phyloP scores from a whole-genome alignment of 208 protist genomes.

The Trypanosoma cruzi region DNA sequence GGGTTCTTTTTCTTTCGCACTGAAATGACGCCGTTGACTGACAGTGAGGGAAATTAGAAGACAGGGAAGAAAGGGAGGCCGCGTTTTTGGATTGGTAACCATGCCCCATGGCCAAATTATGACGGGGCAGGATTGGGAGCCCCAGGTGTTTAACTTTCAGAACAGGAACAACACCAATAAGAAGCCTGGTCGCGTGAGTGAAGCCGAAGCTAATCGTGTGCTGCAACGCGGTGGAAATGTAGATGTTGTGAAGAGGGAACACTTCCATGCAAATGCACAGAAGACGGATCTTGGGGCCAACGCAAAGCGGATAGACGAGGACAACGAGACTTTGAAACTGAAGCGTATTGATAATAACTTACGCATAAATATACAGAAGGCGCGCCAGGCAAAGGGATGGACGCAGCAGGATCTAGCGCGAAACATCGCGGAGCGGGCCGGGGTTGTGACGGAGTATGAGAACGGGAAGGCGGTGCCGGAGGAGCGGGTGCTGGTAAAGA shows the following conservation, averaged over 20 bases:
- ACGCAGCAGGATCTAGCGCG: slow-evolving; percentile 89
- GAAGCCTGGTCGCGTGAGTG: slow-evolving; percentile 53
- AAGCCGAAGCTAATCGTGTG: slow-evolving; percentile 75
- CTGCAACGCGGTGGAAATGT: slow-evolving; percentile 71
- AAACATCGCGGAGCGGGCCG: slow-evolving; percentile 80
- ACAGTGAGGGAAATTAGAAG: neutral
- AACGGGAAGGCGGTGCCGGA: slow-evolving; percentile 93
- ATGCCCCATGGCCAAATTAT: slow-evolving; percentile 57
- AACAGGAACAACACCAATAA: slow-evolving; percentile 29
- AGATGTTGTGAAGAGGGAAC: slow-evolving; percentile 67
- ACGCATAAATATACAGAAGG: slow-evolving; percentile 79
- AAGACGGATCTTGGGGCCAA: slow-evolving; percentile 61
- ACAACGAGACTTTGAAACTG: slow-evolving; percentile 81
- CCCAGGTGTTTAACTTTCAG: slow-evolving; percentile 87
- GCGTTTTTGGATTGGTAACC: neutral
- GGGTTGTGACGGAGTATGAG: slow-evolving; percentile 93
- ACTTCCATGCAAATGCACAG: slow-evolving; percentile 76
- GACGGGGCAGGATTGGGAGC: slow-evolving; percentile 87
- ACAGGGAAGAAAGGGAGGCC: neutral
- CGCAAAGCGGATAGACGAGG: slow-evolving; percentile 90
- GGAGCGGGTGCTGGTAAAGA: slow-evolving; percentile 91
- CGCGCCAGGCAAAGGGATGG: slow-evolving; percentile 84
- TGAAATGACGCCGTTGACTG: neutral
- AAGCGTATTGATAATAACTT: slow-evolving; percentile 85
- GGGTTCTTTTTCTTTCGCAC: slow-evolving; percentile 4